These are phyloP conservation scores for Chara braunii DNA, from an alignment of 139 green algal species.

Conservation along the genomic window DNA sequence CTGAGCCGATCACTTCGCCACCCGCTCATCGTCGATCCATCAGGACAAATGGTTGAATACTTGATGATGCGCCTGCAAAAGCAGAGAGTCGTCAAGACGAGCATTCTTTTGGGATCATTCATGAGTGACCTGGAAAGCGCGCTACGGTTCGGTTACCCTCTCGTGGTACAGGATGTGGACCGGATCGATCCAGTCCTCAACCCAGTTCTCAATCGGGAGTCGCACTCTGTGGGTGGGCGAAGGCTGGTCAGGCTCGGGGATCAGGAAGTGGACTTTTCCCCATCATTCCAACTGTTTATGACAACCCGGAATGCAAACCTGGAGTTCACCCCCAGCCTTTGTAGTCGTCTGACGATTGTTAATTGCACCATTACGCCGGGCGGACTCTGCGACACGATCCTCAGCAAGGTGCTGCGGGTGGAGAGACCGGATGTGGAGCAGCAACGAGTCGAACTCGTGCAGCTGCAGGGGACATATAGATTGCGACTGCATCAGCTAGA, in stretches of 20 bases:
- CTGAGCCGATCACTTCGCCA: neutral
- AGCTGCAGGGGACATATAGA: conserved; percentile 9
- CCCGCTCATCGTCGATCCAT: conserved; percentile 20
- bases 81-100: neutral
- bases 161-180: conserved; percentile 14
- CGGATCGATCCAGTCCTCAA: neutral
- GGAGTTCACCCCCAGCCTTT: neutral
- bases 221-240: neutral
- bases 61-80: conserved; percentile 4
- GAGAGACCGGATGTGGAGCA: neutral
- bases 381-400: neutral
- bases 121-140: conserved; percentile 4
- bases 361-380: conserved; percentile 1
- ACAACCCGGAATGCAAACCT: neutral
- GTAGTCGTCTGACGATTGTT: neutral
- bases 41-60: conserved; percentile 20
- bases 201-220: conserved; percentile 3
- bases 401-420: neutral
- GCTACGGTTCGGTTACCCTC: conserved; percentile 4
- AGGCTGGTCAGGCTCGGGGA: conserved; percentile 2
- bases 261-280: neutral
- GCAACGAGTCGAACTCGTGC: neutral
- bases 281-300: conserved; percentile 15
- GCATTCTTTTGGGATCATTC: neutral
- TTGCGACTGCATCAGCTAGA: neutral